Evolutionary conservation across 2,329 filamentous ascomycete species (phyloP).

Genomic region (Stemphylium beticola): DNA sequence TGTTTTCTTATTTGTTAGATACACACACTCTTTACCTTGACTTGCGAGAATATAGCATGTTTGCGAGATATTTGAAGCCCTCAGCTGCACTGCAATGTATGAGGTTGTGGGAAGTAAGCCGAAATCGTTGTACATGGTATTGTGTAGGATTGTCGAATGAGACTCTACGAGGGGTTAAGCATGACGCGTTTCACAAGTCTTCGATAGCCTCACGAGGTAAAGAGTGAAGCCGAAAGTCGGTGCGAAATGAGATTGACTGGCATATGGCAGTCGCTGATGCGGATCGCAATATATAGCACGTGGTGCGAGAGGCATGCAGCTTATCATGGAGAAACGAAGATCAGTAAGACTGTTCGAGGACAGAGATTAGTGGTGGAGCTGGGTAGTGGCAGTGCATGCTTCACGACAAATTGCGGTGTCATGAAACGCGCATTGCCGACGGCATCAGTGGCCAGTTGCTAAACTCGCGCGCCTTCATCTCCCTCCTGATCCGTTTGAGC

Average conservation of each 20-base stretch:
- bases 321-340: slow-evolving; percentile 2
- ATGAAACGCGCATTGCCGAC: slow-evolving; percentile 29
- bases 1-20: slow-evolving; percentile 4
- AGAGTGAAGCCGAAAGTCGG: neutral
- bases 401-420: slow-evolving; percentile 31
- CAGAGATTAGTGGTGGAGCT: slow-evolving; percentile 13
- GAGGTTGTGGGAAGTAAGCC: neutral
- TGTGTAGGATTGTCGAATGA: no score
- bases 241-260: neutral
- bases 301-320: neutral
- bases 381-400: slow-evolving; percentile 20
- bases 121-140: neutral
- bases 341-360: neutral
- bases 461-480: slow-evolving; percentile 23
- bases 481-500: slow-evolving; percentile 14
- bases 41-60: neutral
- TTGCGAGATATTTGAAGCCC: neutral
- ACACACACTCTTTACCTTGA: neutral
- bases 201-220: neutral
- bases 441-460: slow-evolving; percentile 19
- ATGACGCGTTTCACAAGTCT: neutral
- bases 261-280: neutral
- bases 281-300: slow-evolving; percentile 6
- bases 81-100: neutral
- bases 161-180: neutral